Percentiles rank a stretch among this genome's conserved stretches.
Conservation (phyloP, 306 rosid species). For the Hippophae tibetana region DNA sequence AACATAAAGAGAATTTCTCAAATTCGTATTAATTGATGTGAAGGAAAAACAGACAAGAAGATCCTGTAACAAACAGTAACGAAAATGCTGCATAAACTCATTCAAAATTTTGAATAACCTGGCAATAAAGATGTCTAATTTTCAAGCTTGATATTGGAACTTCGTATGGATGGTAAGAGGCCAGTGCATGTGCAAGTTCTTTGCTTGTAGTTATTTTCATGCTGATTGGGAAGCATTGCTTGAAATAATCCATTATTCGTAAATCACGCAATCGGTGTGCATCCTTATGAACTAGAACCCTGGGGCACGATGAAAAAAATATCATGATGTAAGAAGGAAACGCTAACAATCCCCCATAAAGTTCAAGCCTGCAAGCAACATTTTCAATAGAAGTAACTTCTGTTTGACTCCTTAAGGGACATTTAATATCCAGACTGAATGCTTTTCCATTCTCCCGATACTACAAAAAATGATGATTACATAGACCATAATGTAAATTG, state of each 20-base stretch:
- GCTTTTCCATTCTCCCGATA: too few species aligned
- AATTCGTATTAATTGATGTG: neutral
- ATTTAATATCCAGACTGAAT: too few species aligned
- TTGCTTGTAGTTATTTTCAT: slow-evolving; percentile 58
- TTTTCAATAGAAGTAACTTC: too few species aligned
- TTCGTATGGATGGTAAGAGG: slow-evolving; percentile 77
- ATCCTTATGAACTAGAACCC: slow-evolving; percentile 65
- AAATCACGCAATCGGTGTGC: slow-evolving; percentile 58
- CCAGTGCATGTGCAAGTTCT: slow-evolving; percentile 75
- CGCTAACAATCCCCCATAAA: neutral
- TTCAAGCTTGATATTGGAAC: slow-evolving; percentile 75
- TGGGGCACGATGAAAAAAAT: slow-evolving; percentile 14
- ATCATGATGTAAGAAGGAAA: slow-evolving; percentile 4
- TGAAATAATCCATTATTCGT: slow-evolving; percentile 76
- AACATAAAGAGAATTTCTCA: slow-evolving; percentile 7
- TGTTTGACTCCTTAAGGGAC: too few species aligned
- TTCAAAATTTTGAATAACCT: slow-evolving; percentile 37
- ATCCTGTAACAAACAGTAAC: neutral
- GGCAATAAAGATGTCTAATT: slow-evolving; percentile 63
- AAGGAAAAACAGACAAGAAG: neutral
- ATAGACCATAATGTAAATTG: too few species aligned
- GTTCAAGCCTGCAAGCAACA: neutral
- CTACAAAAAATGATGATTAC: too few species aligned
- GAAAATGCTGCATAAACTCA: neutral
- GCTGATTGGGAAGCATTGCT: slow-evolving; percentile 63